Evolutionary conservation across 2,329 filamentous ascomycete genomes (phyloP).

Genomic region (Sclerotinia sclerotiorum): DNA sequence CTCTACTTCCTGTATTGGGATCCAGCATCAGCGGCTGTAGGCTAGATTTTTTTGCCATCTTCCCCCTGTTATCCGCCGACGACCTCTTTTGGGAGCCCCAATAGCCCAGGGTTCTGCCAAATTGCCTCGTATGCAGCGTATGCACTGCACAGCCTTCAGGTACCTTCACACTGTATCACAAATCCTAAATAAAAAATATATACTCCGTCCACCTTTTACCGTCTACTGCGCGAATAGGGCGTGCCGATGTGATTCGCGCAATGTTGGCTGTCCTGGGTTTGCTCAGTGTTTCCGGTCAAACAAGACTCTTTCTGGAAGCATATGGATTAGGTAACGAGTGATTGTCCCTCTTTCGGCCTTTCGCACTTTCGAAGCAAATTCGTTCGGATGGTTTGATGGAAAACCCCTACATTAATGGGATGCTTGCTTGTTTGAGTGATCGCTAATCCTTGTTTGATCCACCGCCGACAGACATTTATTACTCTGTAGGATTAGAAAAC

Average conservation of each 20-base stretch:
- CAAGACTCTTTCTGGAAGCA: constrained; percentile 9
- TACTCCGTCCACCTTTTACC: constrained; percentile 23
- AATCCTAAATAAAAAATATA: constrained; percentile 27
- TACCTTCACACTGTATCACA: constrained; percentile 29
- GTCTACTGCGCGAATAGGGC: constrained; percentile 25
- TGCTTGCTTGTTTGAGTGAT: not conserved
- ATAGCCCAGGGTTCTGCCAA: constrained; percentile 21
- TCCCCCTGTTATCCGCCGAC: constrained; percentile 30
- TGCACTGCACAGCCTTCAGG: constrained; percentile 32
- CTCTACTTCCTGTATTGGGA: constrained; percentile 23
- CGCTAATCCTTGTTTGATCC: constrained; percentile 19
- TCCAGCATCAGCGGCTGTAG: constrained; percentile 40
- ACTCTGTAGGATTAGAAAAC: no score
- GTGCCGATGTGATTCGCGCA: constrained; percentile 24
- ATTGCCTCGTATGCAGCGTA: constrained; percentile 30
- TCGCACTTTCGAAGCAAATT: not conserved
- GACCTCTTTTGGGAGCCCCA: constrained; percentile 22
- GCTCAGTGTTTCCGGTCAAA: constrained; percentile 7
- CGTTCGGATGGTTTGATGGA: not conserved
- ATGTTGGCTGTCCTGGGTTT: constrained; percentile 12
- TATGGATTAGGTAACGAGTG: constrained; percentile 4
- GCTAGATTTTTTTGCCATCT: constrained; percentile 37
- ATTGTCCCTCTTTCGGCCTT: not conserved
- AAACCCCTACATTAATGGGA: constrained; percentile 4
- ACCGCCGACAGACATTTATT: constrained; percentile 6